Evolutionary conservation across 2,329 filamentous ascomycete species (phyloP).

Genomic region (Ophiobolus disseminans): DNA sequence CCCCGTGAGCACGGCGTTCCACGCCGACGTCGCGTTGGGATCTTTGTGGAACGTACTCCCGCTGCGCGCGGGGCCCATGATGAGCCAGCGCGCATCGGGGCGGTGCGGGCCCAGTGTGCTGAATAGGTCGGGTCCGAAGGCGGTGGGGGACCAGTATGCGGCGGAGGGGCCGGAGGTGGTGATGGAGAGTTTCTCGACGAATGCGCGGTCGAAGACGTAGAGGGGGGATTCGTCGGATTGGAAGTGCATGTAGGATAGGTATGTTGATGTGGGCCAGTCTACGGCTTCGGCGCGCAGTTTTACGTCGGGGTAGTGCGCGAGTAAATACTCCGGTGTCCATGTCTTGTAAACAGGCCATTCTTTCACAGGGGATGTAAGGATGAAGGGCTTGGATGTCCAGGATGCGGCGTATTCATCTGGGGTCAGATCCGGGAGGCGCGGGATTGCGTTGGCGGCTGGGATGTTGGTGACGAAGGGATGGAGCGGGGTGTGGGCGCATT

Average conservation of each 20-base stretch:
- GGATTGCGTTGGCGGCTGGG: slow-evolving; percentile 74
- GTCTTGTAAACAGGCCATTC: slow-evolving; percentile 77
- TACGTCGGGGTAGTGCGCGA: slow-evolving; percentile 68
- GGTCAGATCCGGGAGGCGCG: slow-evolving; percentile 71
- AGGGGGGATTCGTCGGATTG: slow-evolving; percentile 86
- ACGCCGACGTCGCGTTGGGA: slow-evolving; percentile 77
- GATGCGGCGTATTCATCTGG: slow-evolving; percentile 74
- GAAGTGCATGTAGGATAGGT: slow-evolving; percentile 80
- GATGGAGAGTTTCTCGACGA: slow-evolving; percentile 84
- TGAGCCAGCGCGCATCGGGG: slow-evolving; percentile 90
- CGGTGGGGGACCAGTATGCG: slow-evolving; percentile 79
- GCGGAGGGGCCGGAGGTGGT: slow-evolving; percentile 56
- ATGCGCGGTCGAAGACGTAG: slow-evolving; percentile 88
- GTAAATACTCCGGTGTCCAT: slow-evolving; percentile 76
- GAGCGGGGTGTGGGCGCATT: slow-evolving; percentile 79
- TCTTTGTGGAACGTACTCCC: slow-evolving; percentile 95
- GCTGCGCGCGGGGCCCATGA: slow-evolving; percentile 84
- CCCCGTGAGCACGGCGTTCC: slow-evolving; percentile 91
- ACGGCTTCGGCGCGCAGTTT: slow-evolving; percentile 90
- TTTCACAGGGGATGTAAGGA: slow-evolving; percentile 81
- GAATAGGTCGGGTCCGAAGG: slow-evolving; percentile 88
- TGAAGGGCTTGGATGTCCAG: slow-evolving; percentile 85
- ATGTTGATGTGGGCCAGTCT: slow-evolving; percentile 85
- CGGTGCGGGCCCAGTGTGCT: slow-evolving; percentile 77
- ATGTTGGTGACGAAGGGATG: slow-evolving; percentile 73